Evolutionary conservation across 1,284 basidiomycete genomes (phyloP).

Genomic region (Cryptococcus sp.): DNA sequence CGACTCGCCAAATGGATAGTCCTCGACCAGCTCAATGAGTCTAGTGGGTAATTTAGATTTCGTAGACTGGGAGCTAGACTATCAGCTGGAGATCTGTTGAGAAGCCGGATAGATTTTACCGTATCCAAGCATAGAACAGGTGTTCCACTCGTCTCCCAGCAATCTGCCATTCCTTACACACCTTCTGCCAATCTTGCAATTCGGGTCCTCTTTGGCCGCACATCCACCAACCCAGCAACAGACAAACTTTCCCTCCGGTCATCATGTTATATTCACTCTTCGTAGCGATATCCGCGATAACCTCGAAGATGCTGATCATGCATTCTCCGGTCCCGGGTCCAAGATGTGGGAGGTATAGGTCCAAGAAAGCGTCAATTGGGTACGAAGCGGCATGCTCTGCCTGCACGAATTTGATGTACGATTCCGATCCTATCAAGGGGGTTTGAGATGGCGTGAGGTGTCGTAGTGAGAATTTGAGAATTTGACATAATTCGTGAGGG

Average conservation of each 20-base stretch:
- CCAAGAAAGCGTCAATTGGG: conserved; percentile 24
- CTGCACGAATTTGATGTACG: conserved; percentile 31
- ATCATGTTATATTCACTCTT: conserved; percentile 29
- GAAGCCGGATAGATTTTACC: conserved; percentile 11
- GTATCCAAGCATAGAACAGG: conserved; percentile 38
- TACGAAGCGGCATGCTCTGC: conserved; percentile 38
- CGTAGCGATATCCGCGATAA: conserved; percentile 29
- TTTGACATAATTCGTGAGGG: background rate
- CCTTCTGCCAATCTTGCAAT: conserved; percentile 18
- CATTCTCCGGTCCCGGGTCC: conserved; percentile 5
- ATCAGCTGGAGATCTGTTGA: background rate
- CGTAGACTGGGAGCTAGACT: conserved; percentile 29
- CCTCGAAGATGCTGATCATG: conserved; percentile 34
- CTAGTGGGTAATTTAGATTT: conserved; percentile 30
- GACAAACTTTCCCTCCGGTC: conserved; percentile 25
- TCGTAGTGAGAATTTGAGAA: background rate
- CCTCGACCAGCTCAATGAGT: conserved; percentile 28
- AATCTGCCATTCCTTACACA: conserved; percentile 35
- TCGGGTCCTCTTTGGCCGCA: conserved; percentile 11
- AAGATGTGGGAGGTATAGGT: conserved; percentile 21
- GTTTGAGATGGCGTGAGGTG: background rate
- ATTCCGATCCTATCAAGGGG: conserved; percentile 1
- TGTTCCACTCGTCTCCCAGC: conserved; percentile 34
- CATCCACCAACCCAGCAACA: conserved; percentile 39
- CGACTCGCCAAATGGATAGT: conserved; percentile 35